phyloP scores from a whole-genome alignment of 495 filamentous ascomycete species.

The Staphylotrichum longicolle region DNA sequence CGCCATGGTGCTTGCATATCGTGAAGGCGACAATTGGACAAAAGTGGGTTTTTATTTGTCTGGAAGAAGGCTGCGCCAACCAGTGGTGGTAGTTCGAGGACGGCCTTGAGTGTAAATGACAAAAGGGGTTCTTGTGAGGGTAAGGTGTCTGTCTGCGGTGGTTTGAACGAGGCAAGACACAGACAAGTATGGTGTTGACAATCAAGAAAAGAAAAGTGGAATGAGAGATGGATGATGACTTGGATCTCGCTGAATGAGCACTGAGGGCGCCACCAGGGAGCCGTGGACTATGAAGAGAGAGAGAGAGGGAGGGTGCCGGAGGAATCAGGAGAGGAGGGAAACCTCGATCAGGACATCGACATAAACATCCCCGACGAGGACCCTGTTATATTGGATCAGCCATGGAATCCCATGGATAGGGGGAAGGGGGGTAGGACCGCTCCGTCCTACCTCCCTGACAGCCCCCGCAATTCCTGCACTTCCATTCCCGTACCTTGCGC shows the following conservation, averaged over 20 bases:
- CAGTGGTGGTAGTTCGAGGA: not conserved
- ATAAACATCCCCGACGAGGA: conserved; percentile 1
- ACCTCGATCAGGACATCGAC: conserved; percentile 13
- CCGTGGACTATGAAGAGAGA: conserved; percentile 8
- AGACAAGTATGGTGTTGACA: not conserved
- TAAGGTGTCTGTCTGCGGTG: not conserved
- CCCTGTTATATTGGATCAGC: conserved; percentile 8
- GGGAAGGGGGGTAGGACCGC: not conserved
- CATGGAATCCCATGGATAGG: not conserved
- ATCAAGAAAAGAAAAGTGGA: conserved; percentile 2
- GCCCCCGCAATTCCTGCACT: not conserved
- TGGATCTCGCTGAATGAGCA: conserved; percentile 6
- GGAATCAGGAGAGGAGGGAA: conserved; percentile 14
- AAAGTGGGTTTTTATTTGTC: conserved; percentile 9
- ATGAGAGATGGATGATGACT: conserved; percentile 2
- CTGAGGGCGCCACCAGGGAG: conserved; percentile 14
- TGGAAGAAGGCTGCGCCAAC: not conserved
- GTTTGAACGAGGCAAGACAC: not conserved
- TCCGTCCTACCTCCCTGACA: not conserved
- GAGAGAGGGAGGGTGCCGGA: conserved; percentile 1
- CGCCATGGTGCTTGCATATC: conserved; percentile 52
- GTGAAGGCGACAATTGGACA: conserved; percentile 25
- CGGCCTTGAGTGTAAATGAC: not conserved
- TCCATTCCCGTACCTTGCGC: conserved; percentile 13
- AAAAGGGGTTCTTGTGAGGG: not conserved